A percentile compares a stretch with the other conserved stretches of the same genome.
Evolutionary conservation across 306 rosid species (phyloP).

Genomic region (Sicyos baderoa): DNA sequence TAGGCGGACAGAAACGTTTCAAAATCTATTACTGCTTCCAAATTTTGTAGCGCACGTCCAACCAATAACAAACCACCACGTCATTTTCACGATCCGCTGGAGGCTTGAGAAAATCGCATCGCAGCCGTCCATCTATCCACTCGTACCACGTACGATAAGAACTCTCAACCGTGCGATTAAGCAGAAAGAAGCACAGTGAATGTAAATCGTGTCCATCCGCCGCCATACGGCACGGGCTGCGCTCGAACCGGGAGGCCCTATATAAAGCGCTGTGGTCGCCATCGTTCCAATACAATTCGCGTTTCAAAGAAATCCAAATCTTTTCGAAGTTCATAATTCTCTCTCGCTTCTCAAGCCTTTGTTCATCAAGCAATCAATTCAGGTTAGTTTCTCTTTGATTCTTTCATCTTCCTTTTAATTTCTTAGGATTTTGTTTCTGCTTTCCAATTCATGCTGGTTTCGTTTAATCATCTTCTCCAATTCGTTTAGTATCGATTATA

Average conservation of each 20-base stretch:
- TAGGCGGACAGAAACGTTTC: too few relatives aligned
- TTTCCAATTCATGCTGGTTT: not conserved
- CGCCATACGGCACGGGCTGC: not conserved
- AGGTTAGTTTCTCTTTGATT: not conserved
- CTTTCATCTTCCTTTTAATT: not conserved
- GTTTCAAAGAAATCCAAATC: not conserved
- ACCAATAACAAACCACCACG: constrained; percentile 6
- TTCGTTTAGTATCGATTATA: not conserved
- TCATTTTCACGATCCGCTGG: constrained; percentile 8
- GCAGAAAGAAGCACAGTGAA: constrained; percentile 12
- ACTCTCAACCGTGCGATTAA: not conserved
- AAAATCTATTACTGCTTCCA: too few relatives aligned
- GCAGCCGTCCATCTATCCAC: constrained; percentile 1
- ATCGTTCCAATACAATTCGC: not conserved
- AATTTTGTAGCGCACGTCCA: not conserved
- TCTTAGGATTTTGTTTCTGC: not conserved
- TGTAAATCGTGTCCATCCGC: constrained; percentile 8
- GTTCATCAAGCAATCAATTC: not conserved
- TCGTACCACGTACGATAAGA: not conserved
- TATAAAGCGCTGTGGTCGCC: not conserved
- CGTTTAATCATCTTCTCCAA: not conserved
- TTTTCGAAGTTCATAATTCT: not conserved
- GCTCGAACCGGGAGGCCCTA: not conserved
- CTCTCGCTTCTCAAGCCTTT: not conserved
- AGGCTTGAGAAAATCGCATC: not conserved